A percentile compares a stretch with the other conserved stretches of the same genome.
Conservation (phyloP, 371 early-diverging fungal genomes). For the Haplosporangium sp. region DNA sequence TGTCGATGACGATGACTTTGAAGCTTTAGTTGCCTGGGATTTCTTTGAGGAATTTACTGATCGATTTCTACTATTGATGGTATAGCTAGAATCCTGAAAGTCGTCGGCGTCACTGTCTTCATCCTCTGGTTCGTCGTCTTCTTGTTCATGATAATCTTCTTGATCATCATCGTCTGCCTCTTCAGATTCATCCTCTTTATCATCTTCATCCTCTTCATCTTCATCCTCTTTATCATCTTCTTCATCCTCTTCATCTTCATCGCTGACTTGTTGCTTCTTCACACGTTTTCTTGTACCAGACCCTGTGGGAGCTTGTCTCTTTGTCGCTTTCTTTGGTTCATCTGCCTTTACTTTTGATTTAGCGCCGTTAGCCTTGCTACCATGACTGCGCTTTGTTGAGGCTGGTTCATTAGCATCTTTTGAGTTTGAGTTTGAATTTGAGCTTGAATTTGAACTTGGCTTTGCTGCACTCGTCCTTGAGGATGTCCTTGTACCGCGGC, state of each 20-base stretch:
- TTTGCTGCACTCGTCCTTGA: constrained; percentile 1
- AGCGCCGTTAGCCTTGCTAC: neutral
- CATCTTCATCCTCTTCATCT: constrained; percentile 12
- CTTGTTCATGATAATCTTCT: neutral
- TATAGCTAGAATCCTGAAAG: constrained; percentile 15
- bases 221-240: neutral
- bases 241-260: constrained; percentile 18
- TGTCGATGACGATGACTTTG: constrained; percentile 4
- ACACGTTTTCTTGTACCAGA: constrained; percentile 11
- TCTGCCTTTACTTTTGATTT: neutral
- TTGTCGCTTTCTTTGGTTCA: neutral
- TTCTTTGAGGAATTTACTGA: neutral
- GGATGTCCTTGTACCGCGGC: constrained; percentile 12
- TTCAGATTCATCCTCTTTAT: neutral
- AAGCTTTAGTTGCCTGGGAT: neutral
- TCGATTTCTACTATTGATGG: neutral
- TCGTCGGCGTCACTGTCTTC: constrained; percentile 23
- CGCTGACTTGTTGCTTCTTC: constrained; percentile 5
- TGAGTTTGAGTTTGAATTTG: neutral
- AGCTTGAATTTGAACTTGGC: neutral
- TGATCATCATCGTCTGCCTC: constrained; percentile 10
- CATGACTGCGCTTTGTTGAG: neutral
- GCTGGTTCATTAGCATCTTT: neutral
- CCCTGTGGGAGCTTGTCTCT: constrained; percentile 4
- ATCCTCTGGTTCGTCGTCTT: constrained; percentile 11